These are phyloP conservation scores for Mycena polygramma DNA, from an alignment of 768 basidiomycete species.

Conservation along the genomic window DNA sequence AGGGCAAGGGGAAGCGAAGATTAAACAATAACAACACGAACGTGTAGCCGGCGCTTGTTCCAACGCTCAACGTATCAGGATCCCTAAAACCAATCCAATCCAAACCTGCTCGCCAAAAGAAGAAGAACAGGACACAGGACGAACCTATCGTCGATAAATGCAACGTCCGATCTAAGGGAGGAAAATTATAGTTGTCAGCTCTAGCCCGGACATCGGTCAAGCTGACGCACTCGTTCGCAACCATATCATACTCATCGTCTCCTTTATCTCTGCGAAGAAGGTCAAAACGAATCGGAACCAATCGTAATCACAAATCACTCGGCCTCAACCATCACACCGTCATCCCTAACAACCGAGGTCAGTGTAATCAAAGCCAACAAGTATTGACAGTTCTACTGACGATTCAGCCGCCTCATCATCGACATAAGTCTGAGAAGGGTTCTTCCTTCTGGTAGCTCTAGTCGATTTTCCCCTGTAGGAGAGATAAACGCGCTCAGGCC, in stretches of 20 bases:
- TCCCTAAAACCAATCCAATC: background rate
- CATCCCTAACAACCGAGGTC: background rate
- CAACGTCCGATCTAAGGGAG: background rate
- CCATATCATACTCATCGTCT: background rate
- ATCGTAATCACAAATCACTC: background rate
- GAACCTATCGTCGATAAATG: background rate
- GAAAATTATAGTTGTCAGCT: background rate
- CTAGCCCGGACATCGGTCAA: background rate
- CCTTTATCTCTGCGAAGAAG: background rate
- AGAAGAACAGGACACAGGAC: background rate
- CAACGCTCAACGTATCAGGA: background rate
- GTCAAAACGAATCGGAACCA: background rate
- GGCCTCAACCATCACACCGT: background rate
- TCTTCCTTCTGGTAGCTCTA: background rate
- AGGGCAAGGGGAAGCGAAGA: too few relatives aligned
- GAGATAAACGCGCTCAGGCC: background rate
- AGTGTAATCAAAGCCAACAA: background rate
- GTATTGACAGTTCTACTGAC: background rate
- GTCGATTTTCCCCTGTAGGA: background rate
- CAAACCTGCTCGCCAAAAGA: background rate
- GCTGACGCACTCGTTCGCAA: background rate
- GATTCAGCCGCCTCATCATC: background rate
- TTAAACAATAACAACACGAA: too few relatives aligned
- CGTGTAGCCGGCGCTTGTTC: background rate
- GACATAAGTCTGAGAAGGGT: background rate